phyloP scores from a whole-genome alignment of 1,284 basidiomycete species.

The Golubevia sp. region DNA sequence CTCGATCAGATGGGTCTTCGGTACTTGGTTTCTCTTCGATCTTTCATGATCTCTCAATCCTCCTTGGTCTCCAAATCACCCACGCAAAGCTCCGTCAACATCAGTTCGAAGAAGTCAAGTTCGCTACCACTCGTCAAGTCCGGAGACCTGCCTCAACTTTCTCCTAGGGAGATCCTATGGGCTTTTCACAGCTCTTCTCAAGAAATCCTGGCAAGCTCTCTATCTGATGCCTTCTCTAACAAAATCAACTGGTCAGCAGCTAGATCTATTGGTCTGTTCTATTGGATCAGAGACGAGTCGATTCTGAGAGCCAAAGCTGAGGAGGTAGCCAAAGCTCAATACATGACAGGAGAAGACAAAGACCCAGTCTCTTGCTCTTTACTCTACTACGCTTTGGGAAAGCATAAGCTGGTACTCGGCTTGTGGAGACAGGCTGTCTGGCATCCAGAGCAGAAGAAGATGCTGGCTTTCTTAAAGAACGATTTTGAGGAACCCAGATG shows the following conservation, averaged over 20 bases:
- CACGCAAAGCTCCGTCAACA: too few species aligned
- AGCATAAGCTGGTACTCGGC: slow-evolving; percentile 86
- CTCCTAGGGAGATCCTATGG: slow-evolving; percentile 92
- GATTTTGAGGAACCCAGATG: slow-evolving; percentile 85
- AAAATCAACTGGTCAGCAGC: slow-evolving; percentile 89
- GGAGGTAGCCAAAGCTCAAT: slow-evolving; percentile 87
- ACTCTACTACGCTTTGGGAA: slow-evolving; percentile 92
- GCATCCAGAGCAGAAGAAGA: slow-evolving; percentile 85
- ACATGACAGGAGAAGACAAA: slow-evolving; percentile 79
- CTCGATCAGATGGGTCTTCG: slow-evolving; percentile 86
- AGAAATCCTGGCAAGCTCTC: slow-evolving; percentile 75
- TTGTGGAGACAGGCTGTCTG: slow-evolving; percentile 94
- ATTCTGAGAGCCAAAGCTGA: slow-evolving; percentile 76
- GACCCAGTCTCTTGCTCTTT: slow-evolving; percentile 88
- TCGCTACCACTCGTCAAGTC: slow-evolving; percentile 7
- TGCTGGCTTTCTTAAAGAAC: slow-evolving; percentile 90
- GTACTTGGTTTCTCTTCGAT: slow-evolving; percentile 84
- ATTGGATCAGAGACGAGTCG: slow-evolving; percentile 75
- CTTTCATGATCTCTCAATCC: slow-evolving; percentile 46
- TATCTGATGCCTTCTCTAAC: slow-evolving; percentile 73
- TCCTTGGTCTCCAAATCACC: neutral
- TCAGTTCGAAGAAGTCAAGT: slow-evolving; percentile 3
- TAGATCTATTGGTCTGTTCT: slow-evolving; percentile 78
- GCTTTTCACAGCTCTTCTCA: slow-evolving; percentile 92
- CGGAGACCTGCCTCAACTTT: slow-evolving; percentile 65